Conservation (phyloP, 1,139 yeast genomes). For the Pneumocystis sp. region DNA sequence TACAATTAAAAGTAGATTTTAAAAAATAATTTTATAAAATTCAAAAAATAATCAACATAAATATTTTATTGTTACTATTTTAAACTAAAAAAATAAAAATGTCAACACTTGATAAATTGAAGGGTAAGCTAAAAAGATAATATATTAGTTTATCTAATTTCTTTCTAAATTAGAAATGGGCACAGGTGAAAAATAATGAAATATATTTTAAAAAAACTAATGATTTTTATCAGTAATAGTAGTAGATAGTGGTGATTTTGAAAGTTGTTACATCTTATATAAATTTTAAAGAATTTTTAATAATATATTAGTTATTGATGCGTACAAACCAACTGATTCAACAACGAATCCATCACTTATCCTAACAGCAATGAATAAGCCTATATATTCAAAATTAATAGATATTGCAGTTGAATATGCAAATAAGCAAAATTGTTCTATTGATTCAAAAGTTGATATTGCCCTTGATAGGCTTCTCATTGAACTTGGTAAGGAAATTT, state of each 20-base stretch:
- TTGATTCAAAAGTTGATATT: constrained; percentile 41
- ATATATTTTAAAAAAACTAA: too few relatives aligned
- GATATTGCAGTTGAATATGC: constrained; percentile 86
- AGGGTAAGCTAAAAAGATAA: background rate
- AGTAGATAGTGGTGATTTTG: constrained; percentile 98
- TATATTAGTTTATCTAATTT: too few relatives aligned
- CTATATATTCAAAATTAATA: constrained; percentile 76
- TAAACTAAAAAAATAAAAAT: too few relatives aligned
- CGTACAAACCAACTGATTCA: constrained; percentile 97
- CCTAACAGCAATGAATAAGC: constrained; percentile 84
- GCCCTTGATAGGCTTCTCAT: constrained; percentile 89
- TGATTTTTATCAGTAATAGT: constrained; percentile 39
- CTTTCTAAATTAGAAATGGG: background rate
- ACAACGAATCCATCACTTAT: constrained; percentile 98
- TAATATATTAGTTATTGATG: constrained; percentile 41
- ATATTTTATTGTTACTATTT: too few relatives aligned
- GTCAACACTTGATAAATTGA: background rate
- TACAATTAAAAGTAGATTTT: too few relatives aligned
- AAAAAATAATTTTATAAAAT: too few relatives aligned
- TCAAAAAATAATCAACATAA: too few relatives aligned
- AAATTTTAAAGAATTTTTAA: constrained; percentile 22
- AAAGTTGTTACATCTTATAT: constrained; percentile 21
- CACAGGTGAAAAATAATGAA: background rate
- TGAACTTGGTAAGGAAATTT: constrained; percentile 89
- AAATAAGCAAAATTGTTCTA: constrained; percentile 23